phyloP scores from a whole-genome alignment of 2,329 filamentous ascomycete genomes.

The Onygenales sp. region DNA sequence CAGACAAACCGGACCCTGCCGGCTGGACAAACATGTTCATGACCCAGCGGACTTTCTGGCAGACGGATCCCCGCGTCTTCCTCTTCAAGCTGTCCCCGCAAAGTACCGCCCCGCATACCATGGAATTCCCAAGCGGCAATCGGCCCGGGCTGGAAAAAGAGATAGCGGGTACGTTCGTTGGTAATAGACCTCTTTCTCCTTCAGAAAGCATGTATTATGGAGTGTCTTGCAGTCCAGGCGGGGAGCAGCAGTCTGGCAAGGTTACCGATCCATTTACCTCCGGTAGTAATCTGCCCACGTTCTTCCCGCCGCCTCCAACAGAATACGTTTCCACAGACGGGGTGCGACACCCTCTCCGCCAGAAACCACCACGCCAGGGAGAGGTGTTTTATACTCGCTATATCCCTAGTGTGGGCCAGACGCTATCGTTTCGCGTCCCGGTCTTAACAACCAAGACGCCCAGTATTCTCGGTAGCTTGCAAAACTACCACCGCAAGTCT shows the following conservation, averaged over 20 bases:
- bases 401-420: conserved; percentile 71
- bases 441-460: conserved; percentile 50
- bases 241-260: background rate
- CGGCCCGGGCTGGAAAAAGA: conserved; percentile 25
- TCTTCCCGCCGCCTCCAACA: conserved; percentile 73
- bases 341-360: conserved; percentile 73
- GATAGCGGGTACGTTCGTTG: conserved; percentile 3
- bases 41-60: conserved; percentile 77
- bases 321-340: conserved; percentile 73
- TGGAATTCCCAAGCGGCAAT: conserved; percentile 38
- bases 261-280: conserved; percentile 63
- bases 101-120: conserved; percentile 46
- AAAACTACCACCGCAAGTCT: conserved; percentile 14
- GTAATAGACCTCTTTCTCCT: background rate
- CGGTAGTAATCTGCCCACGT: conserved; percentile 77
- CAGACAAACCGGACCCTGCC: conserved; percentile 52
- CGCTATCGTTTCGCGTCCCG: conserved; percentile 80
- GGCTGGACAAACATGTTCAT: conserved; percentile 74
- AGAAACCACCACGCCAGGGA: conserved; percentile 81
- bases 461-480: conserved; percentile 17
- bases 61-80: conserved; percentile 76
- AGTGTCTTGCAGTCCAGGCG: background rate
- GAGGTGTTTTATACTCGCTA: conserved; percentile 87
- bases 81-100: conserved; percentile 60
- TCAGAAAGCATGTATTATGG: background rate